Base-by-base conservation (phyloP, 1,284 basidiomycete species). In the Macrocystidia cucumis region DNA sequence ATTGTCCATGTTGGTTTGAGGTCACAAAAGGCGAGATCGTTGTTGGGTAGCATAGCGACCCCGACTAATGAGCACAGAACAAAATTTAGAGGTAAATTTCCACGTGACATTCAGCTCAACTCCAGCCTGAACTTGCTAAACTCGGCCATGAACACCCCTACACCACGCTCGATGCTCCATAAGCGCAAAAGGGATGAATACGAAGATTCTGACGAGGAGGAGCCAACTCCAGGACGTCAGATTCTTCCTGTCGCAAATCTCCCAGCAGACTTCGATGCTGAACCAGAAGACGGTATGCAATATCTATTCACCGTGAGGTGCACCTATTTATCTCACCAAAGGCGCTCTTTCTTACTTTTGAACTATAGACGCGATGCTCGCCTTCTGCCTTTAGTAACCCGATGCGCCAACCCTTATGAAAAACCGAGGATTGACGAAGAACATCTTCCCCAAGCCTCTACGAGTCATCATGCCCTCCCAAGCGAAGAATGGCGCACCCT, bases 281-380 rank as follows among this genome's bases (percentile, higher is more conserved):
- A 68, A 34, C 86, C 86, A 1, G 55, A 60, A 48, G 79, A 90
- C 55, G 86, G 87, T 2, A 48, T 83, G 67, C 71, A 90, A 50
- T 90, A 90, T 53, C 63, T 90, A 22, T 88, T 88, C 54, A 75
- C 75, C 34, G 86, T 90, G 34, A 71, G 85, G 84, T 85, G 44
- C 37, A 61, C 20, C 19, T 37, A 40, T 12, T 16, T 18, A 18
- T 23, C 12, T 25, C 14, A 42, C 30, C 29, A 34, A 14, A 30
- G 18, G 8, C 14, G 18, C 17, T 35, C n/a, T 30, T 25, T 42
- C 16, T 44, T 32, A 26, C 32, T 28, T 21, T 34, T 33, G 25
- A 22, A 23, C n/a, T 42, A 32, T 44, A 87, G 82, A 45, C 75
- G 83, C 39, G 78, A 85, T 54, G 75, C 80, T 35, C 69, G 69